Evolutionary conservation across 495 filamentous ascomycete genomes (phyloP), one percentile per base, ranked within the genome.

Genomic region (Daldinia bambusicola): DNA sequence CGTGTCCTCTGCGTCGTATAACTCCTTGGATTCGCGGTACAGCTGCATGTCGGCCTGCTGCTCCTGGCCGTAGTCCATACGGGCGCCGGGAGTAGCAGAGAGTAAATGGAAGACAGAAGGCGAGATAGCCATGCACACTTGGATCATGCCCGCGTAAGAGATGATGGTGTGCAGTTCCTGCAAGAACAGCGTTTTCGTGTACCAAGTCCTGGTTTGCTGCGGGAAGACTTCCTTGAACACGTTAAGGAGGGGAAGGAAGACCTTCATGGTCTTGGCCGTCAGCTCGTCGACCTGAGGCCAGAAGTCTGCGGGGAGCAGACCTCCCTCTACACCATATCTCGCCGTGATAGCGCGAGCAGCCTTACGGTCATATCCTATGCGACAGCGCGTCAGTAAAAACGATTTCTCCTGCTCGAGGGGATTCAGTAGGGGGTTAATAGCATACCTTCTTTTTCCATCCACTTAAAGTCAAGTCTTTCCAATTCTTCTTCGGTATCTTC

Each of bases 111-210:
- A 85, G 67, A 86, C 82, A 51, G 80, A 76, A 6, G 72, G 74
- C 0, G 84, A 86, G 56, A 80, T 60, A 41, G 81, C 77, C 62
- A 79, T 82, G 65, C 74, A 79, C 53, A 86, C 61, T 32, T 81
- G 80, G 6, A 85, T 72, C 65, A 80, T 78, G 1, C 75, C 84
- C 0, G 84, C 83, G 38, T 78, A 72, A 31, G 82, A 76, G 6
- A 86, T 65, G 14, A 86, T 59, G 26, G 78, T 43, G 76, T 86
- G 84, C 0, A 85, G 50, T 10, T 82, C 79, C 68, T 85, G 84
- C 50, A 74, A 71, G 64, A 83, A 79, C 7, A 78, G 20, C 13
- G 53, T 66, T 9, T 69, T 73, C 16, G 77, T 66, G 18, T 63
- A 63, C 0, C 56, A 38, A 6, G 50, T 43, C 37, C 36, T 0